A percentile compares a stretch with the other conserved stretches of the same genome.
Conservation (phyloP, 768 basidiomycete genomes). For the Russula olivacea region DNA sequence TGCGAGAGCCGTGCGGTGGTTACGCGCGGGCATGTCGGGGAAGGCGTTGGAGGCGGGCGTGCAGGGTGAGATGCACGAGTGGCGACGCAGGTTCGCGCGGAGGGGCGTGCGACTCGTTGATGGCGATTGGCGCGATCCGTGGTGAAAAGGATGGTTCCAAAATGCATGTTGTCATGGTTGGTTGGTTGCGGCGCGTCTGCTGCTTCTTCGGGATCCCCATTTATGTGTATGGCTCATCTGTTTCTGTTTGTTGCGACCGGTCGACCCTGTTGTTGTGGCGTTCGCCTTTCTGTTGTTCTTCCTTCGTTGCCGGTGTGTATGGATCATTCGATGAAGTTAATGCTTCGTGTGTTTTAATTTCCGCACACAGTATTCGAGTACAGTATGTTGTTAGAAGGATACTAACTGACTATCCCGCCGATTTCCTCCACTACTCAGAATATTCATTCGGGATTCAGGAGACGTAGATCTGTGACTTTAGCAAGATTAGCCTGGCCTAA, state of each 20-base stretch:
- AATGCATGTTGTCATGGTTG: slow-evolving; percentile 5
- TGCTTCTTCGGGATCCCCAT: background rate
- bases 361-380: background rate
- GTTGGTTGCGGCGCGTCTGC: background rate
- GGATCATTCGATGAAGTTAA: background rate
- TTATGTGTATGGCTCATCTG: background rate
- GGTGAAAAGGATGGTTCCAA: background rate
- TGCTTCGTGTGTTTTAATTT: background rate
- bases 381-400: no score
- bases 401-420: no score
- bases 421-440: no score
- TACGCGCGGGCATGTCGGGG: slow-evolving; percentile 57
- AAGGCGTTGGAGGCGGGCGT: slow-evolving; percentile 68
- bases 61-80: slow-evolving; percentile 75
- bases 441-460: no score
- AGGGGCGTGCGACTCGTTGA: slow-evolving; percentile 61
- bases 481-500: no score
- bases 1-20: slow-evolving; percentile 65
- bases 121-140: slow-evolving; percentile 54
- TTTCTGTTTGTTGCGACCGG: background rate
- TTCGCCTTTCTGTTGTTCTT: background rate
- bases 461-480: no score
- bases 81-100: slow-evolving; percentile 56
- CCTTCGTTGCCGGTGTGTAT: background rate
- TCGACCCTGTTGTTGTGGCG: background rate